These are phyloP conservation scores for Grigorovia yakushimaensis DNA, from an alignment of 805 yeast genomes.

Conservation along the genomic window DNA sequence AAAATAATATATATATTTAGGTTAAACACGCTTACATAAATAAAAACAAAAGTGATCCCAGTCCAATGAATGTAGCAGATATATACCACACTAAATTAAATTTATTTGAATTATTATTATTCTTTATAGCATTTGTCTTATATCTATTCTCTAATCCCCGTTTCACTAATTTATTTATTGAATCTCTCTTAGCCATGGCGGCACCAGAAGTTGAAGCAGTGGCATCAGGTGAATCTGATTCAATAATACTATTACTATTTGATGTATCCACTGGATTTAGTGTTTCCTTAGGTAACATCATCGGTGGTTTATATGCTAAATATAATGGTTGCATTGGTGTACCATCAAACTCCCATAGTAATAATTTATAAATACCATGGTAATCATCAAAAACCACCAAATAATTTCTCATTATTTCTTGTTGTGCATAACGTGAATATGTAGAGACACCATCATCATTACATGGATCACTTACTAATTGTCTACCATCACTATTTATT, in stretches of 20 bases:
- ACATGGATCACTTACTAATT: conserved; percentile 82
- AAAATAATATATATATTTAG: not conserved
- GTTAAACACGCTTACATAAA: conserved; percentile 11
- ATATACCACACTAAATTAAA: conserved; percentile 17
- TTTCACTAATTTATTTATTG: conserved; percentile 40
- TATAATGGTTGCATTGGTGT: conserved; percentile 76
- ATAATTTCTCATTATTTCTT: conserved; percentile 48
- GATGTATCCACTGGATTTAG: conserved; percentile 62
- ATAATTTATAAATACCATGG: conserved; percentile 73
- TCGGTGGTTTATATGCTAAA: conserved; percentile 85
- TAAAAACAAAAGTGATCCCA: conserved; percentile 23
- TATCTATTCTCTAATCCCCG: conserved; percentile 72
- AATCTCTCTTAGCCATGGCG: conserved; percentile 21
- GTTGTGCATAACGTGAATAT: conserved; percentile 66
- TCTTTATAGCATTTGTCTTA: conserved; percentile 54
- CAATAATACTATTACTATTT: conserved; percentile 22
- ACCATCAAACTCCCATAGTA: conserved; percentile 71
- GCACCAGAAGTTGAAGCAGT: not conserved
- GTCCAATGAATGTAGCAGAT: conserved; percentile 18
- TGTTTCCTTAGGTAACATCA: conserved; percentile 90
- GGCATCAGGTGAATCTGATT: not conserved
- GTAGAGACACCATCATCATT: conserved; percentile 45
- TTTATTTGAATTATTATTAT: conserved; percentile 3
- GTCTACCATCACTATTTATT: conserved; percentile 83
- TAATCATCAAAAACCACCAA: conserved; percentile 60